Evolutionary conservation across 345 rosid genomes (phyloP).

Genomic region (Salix suchowensis): DNA sequence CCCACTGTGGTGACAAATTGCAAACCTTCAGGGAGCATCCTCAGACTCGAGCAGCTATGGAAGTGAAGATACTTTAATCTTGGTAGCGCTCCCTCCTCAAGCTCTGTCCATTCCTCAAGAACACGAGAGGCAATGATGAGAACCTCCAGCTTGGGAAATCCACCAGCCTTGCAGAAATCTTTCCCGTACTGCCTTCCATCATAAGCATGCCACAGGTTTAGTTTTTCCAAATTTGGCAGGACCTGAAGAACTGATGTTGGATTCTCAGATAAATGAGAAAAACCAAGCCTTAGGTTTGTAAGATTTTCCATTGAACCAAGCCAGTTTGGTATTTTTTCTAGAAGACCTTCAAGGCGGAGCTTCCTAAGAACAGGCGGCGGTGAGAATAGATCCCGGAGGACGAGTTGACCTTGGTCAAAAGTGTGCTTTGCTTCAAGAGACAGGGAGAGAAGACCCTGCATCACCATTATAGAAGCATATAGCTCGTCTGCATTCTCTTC

Average conservation of each 20-base stretch:
- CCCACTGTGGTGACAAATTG: conserved; percentile 35
- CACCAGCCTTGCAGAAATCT: conserved; percentile 37
- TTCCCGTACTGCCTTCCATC: conserved; percentile 29
- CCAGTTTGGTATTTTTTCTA: conserved; percentile 32
- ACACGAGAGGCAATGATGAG: conserved; percentile 32
- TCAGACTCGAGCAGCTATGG: conserved; percentile 27
- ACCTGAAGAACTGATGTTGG: conserved; percentile 30
- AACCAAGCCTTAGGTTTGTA: conserved; percentile 29
- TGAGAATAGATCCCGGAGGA: conserved; percentile 25
- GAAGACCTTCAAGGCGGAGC: conserved; percentile 28
- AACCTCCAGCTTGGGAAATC: conserved; percentile 39
- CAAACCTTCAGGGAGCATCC: conserved; percentile 42
- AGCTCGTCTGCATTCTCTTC: conserved; percentile 27
- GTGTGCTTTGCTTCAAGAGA: conserved; percentile 24
- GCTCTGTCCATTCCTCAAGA: conserved; percentile 38
- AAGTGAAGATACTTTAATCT: conserved; percentile 29
- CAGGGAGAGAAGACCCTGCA: conserved; percentile 31
- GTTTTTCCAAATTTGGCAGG: conserved; percentile 29
- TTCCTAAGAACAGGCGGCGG: conserved; percentile 36
- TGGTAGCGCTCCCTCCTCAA: conserved; percentile 41
- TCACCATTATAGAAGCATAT: conserved; percentile 26
- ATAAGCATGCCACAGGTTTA: conserved; percentile 33
- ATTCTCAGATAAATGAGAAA: conserved; percentile 32
- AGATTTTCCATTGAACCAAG: conserved; percentile 27
- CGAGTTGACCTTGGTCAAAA: conserved; percentile 4